Evolutionary conservation across 257 asterid species (phyloP), one percentile per base, ranked within the genome.

Genomic region (Solanum medicagineum): DNA sequence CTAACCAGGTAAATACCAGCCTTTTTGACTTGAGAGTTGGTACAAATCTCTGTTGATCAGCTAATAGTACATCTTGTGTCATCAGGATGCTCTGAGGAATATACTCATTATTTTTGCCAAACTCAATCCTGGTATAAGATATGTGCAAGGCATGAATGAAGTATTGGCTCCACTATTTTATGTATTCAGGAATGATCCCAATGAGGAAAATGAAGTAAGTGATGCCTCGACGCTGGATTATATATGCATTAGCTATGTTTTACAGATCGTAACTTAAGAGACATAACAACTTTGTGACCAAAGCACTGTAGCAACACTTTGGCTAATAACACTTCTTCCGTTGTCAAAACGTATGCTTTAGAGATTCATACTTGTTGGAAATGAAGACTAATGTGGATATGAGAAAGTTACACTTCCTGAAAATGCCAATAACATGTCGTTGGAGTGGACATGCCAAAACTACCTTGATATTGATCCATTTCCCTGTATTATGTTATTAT

Each of bases 101-200:
- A 93, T 94, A 87, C 89, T 94, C 90, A 92, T 92, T 85, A 83
- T 96, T 83, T 96, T 92, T 90, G 99, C 99, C 26, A 96, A 96
- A 91, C 88, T 96, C 89, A 96, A 96, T 90, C 99, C 99, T 54
- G 98, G 99, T 86, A 94, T 96, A 90, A 91, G 98, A 96, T 96
- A 96, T 45, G 99, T 96, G 85, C 99, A 96, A 92, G 99, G 99
- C 90, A 96, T 96, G 99, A 96, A 96, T 90, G 99, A 96, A 93
- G 83, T 96, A 74, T 89, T 96, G 90, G 99, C 99, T 0, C 99
- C 99, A 68, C 87, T 96, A 32, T 94, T 84, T 86, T 94, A 91
- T 84, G 93, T 95, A 83, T 94, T 94, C 89, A 92, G 89, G 88
- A 96, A 89, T 84, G 99, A 96, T 83, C 97, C 97, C 40, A 86